Conservation (phyloP, 306 rosid genomes). For the Rosa chinensis region DNA sequence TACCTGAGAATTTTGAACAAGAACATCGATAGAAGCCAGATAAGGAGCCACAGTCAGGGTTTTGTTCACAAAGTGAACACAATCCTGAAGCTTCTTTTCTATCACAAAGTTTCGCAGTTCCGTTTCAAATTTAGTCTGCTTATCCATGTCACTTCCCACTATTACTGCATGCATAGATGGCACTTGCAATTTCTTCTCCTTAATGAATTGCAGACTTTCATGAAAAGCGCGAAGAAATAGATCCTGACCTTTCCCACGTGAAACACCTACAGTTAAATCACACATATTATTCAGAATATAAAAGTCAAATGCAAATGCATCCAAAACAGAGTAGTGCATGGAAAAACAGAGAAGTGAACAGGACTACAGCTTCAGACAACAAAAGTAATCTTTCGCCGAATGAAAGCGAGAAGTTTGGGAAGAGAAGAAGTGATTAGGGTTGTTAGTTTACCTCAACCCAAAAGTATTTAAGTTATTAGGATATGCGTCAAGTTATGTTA, state of each 20-base stretch:
- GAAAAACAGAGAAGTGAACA: neutral
- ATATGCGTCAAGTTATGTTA: neutral
- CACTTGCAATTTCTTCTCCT: constrained; percentile 72
- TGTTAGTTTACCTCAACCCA: neutral
- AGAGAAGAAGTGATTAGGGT: neutral
- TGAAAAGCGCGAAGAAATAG: constrained; percentile 83
- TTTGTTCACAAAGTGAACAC: constrained; percentile 90
- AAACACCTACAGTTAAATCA: constrained; percentile 66
- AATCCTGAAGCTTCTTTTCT: constrained; percentile 73
- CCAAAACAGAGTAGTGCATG: neutral
- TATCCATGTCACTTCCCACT: constrained; percentile 89
- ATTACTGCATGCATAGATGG: constrained; percentile 84
- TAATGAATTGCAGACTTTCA: constrained; percentile 63
- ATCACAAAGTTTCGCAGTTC: constrained; percentile 68
- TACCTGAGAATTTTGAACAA: constrained; percentile 99
- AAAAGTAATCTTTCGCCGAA: neutral
- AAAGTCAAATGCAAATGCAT: neutral
- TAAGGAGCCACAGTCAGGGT: constrained; percentile 91
- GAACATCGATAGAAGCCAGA: constrained; percentile 86
- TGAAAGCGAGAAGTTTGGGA: neutral
- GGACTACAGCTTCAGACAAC: neutral
- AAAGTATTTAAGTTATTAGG: neutral
- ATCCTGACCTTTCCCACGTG: constrained; percentile 96
- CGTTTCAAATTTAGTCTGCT: constrained; percentile 73
- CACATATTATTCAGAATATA: constrained; percentile 21